Conservation (phyloP, 1,284 basidiomycete genomes). For the Anthracocystis setariae region DNA sequence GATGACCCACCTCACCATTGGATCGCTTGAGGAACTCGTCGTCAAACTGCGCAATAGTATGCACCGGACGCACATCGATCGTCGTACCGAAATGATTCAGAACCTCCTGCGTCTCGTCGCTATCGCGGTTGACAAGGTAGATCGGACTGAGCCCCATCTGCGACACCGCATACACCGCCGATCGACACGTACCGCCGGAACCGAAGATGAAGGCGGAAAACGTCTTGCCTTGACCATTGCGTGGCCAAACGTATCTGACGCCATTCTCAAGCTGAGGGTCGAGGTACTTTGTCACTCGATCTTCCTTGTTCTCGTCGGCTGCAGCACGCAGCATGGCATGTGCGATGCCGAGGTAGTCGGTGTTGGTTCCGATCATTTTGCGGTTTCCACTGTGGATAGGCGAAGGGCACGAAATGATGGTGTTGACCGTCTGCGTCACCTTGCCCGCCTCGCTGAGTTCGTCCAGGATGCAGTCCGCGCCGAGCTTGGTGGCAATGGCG, state of each 20-base stretch:
- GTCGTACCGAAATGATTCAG: slow-evolving; percentile 39
- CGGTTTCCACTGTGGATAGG: slow-evolving; percentile 1
- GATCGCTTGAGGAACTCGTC: slow-evolving; percentile 24
- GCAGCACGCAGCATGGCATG: slow-evolving; percentile 45
- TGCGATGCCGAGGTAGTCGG: slow-evolving; percentile 51
- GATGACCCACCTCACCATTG: slow-evolving; percentile 39
- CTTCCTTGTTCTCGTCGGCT: slow-evolving; percentile 29
- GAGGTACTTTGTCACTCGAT: slow-evolving; percentile 30
- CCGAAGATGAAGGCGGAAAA: slow-evolving; percentile 56
- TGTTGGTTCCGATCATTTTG: slow-evolving; percentile 55
- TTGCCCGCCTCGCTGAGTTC: slow-evolving; percentile 43
- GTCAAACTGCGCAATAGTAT: slow-evolving; percentile 35
- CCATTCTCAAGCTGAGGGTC: slow-evolving; percentile 20
- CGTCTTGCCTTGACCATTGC: slow-evolving; percentile 23
- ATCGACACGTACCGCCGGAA: slow-evolving; percentile 53
- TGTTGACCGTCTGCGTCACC: slow-evolving; percentile 54
- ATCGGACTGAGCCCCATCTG: slow-evolving; percentile 47
- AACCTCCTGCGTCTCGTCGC: slow-evolving; percentile 44
- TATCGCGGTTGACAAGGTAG: slow-evolving; percentile 52
- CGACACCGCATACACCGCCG: slow-evolving; percentile 47
- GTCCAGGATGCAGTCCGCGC: slow-evolving; percentile 37
- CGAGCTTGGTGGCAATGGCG: slow-evolving; percentile 35
- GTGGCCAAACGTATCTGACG: slow-evolving; percentile 26
- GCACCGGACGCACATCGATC: slow-evolving; percentile 44
- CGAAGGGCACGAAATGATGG: slow-evolving; percentile 42